Evolutionary conservation across 2,329 filamentous ascomycete species (phyloP), one percentile per base, ranked within the genome.

Genomic region (Penicillium vulpinum): DNA sequence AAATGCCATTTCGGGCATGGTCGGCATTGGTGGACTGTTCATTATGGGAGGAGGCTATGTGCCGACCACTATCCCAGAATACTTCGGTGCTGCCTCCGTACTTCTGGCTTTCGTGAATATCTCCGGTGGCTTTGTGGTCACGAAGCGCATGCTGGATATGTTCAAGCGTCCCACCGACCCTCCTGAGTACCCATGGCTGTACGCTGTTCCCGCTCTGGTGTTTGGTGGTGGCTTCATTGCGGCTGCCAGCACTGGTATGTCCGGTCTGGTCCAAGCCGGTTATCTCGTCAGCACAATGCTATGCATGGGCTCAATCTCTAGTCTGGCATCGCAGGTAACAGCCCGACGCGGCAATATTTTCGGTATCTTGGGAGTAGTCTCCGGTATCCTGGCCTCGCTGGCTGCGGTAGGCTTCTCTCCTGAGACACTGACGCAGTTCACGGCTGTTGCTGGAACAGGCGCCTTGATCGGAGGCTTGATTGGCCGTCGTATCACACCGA

Each of bases 81-180:
- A 78, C 2, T 85, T 96, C 35, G 92, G 91, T 53, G 89, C 91
- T 2, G 75, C 86, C 1, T 95, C 91, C 1, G 92, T 96, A 1
- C 78, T 94, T 5, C 78, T 96, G 21, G 91, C 91, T 0, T 96
- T 94, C 70, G 89, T 95, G 60, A 96, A 96, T 63, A 87, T 96
- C 3, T 88, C 89, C 0, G 92, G 92, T 56, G 92, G 92, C 0
- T 96, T 96, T 59, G 89, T 95, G 41, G 91, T 96, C 58, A 95
- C 91, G 3, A 95, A 95, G 77, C 84, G 92, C 61, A 96, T 96
- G 92, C 80, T 96, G 41, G 91, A 96, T 72, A 93, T 93, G 90
- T 93, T 93, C 71, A 89, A 89, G 70, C 84, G 89, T 13, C 88
- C 90, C 26, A 94, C 90, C 5, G 92, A 96, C 64, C 92, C 91